Base-by-base conservation (phyloP, 495 filamentous ascomycete genomes). In the Terfezia claveryi region DNA sequence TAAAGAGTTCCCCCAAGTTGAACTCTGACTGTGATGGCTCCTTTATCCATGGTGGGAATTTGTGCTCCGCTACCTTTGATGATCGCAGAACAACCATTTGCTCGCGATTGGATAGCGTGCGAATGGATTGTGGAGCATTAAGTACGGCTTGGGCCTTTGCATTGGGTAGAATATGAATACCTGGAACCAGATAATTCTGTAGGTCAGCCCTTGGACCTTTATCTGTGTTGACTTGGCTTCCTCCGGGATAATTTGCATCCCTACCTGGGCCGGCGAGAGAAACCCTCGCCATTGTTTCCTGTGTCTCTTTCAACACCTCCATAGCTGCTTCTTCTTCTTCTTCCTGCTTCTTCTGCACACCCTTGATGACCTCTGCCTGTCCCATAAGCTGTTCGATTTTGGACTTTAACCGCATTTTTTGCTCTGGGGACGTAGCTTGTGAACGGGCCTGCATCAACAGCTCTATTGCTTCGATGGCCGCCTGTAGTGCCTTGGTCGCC, bases 41-140 rank as follows among this genome's bases (percentile, higher is more conserved):
- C 11, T 67, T 66, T 14, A 74, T 71, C 91, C 91, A 98, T 5
- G 84, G 86, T 9, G 80, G 85, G 61, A 93, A 96, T 4, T 77
- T 71, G 57, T 77, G 81, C 8, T 82, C 82, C 63, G 93, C 82
- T 10, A 98, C 68, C 53, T 79, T 82, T 12, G 87, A 87, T 2
- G 78, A 77, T 57, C 81, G 79, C 10, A 86, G 71, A 8, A 95
- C 67, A 36, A 95, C 79, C 17, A 83, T 81, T 61, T 91, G 72
- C 61, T 96, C 92, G 23, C 75, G 72, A 5, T 73, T 82, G 8
- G 84, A 74, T 52, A 83, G 71, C 56, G 41, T 14, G 12, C 41
- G 41, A 14, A 0, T 46, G 17, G 14, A 46, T 20, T 46, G 12
- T 46, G 41, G 41, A 5, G 17, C 41, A 1, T 46, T 46, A 8